Conservation (phyloP, 2,329 filamentous ascomycete species). For the Exutisphaerella laricina region DNA sequence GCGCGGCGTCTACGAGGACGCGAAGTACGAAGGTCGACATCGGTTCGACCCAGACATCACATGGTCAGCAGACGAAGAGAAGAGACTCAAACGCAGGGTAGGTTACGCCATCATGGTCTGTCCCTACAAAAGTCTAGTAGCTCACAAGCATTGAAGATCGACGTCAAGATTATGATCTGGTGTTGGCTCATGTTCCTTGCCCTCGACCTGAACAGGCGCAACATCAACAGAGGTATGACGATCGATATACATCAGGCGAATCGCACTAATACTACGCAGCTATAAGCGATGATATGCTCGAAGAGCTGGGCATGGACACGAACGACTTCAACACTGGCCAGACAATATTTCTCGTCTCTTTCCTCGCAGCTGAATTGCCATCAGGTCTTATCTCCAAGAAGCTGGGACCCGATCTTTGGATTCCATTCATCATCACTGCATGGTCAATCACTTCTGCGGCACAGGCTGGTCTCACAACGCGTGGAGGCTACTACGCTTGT, state of each 20-base stretch:
- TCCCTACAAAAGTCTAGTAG: no score
- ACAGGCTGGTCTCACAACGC: conserved; percentile 28
- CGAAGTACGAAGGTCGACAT: conserved; percentile 46
- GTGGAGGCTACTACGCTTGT: conserved; percentile 34
- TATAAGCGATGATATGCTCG: conserved; percentile 25
- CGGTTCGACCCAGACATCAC: conserved; percentile 45
- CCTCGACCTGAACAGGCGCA: conserved; percentile 27
- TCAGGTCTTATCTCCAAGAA: conserved; percentile 46
- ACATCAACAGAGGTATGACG: conserved; percentile 22
- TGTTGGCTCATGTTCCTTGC: conserved; percentile 28
- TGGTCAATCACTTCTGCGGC: conserved; percentile 40
- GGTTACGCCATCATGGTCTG: no score
- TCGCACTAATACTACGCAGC: conserved; percentile 28
- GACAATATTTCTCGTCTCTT: conserved; percentile 25
- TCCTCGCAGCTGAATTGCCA: conserved; percentile 38
- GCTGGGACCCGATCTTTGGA: conserved; percentile 42
- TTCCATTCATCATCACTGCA: conserved; percentile 37
- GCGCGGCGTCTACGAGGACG: conserved; percentile 50
- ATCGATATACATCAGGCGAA: background rate
- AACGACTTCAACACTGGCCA: conserved; percentile 31
- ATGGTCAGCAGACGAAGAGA: conserved; percentile 43
- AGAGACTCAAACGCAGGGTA: conserved; percentile 29
- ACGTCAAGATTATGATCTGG: conserved; percentile 24
- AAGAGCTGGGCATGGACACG: conserved; percentile 25
- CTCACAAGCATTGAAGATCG: conserved; percentile 13